Percentiles rank a stretch among this genome's conserved stretches.
phyloP scores from a whole-genome alignment of 164 flowering plant species.

The Aristolochia fimbriata region DNA sequence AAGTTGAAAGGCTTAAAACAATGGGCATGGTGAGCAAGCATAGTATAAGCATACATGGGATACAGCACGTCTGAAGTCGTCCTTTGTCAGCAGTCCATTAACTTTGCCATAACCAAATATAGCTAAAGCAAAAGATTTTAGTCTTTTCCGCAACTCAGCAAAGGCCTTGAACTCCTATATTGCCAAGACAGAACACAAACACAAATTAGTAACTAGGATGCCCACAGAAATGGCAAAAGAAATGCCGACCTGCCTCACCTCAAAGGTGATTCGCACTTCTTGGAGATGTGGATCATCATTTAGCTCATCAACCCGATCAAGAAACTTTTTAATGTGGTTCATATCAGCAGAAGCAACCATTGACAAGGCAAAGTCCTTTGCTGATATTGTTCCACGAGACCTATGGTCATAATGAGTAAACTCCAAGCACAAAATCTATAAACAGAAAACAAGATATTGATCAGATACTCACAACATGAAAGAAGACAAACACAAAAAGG shows the following conservation, averaged over 20 bases:
- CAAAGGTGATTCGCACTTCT: slow-evolving; percentile 43
- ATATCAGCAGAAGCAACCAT: slow-evolving; percentile 95
- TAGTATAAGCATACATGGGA: slow-evolving; percentile 36
- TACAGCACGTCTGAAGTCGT: slow-evolving; percentile 84
- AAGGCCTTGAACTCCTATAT: slow-evolving; percentile 58
- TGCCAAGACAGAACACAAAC: neutral
- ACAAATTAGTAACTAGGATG: neutral
- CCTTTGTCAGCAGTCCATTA: slow-evolving; percentile 56
- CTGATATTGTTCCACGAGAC: slow-evolving; percentile 59
- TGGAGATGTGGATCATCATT: slow-evolving; percentile 34
- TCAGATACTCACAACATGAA: neutral
- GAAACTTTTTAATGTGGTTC: slow-evolving; percentile 49
- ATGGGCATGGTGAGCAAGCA: too few species aligned
- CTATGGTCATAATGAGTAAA: slow-evolving; percentile 85
- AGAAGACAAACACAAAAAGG: too few species aligned
- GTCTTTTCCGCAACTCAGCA: slow-evolving; percentile 58
- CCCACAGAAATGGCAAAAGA: neutral
- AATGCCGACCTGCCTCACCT: slow-evolving; percentile 14
- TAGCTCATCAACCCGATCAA: slow-evolving; percentile 60
- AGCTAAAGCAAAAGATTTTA: slow-evolving; percentile 68
- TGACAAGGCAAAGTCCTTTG: slow-evolving; percentile 86
- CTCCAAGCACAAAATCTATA: slow-evolving; percentile 71
- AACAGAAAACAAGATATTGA: neutral
- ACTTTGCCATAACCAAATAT: slow-evolving; percentile 72
- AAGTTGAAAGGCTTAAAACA: too few species aligned